Conservation (phyloP, 768 basidiomycete species). For the Candolleomyces eurysporus region DNA sequence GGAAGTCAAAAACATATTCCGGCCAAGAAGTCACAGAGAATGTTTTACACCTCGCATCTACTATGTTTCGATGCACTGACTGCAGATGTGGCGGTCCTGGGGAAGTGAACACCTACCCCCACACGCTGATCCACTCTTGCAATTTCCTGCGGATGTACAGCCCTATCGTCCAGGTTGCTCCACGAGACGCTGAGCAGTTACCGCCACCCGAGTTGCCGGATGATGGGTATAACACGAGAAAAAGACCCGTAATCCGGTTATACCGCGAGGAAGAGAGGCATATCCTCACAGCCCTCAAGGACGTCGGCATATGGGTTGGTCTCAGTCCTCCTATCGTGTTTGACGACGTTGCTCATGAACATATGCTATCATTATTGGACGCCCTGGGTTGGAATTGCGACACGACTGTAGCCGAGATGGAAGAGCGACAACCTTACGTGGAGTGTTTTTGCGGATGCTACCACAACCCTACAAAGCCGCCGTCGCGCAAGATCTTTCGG, state of each 20-base stretch:
- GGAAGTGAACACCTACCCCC: neutral
- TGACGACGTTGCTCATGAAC: neutral
- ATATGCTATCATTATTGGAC: neutral
- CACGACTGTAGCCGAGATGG: neutral
- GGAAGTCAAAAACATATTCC: neutral
- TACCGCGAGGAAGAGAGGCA: neutral
- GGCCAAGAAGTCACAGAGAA: neutral
- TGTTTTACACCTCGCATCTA: neutral
- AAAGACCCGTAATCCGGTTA: neutral
- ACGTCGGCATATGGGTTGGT: neutral
- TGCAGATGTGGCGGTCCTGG: neutral
- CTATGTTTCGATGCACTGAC: neutral
- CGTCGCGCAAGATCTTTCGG: too few species aligned
- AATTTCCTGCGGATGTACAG: neutral
- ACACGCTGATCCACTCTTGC: neutral
- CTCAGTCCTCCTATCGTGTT: neutral
- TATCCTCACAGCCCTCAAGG: neutral
- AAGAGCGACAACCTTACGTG: neutral
- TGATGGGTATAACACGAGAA: too few species aligned
- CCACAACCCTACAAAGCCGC: neutral
- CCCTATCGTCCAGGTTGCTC: neutral
- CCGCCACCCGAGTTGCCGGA: neutral
- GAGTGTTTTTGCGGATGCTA: neutral
- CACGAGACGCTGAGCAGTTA: neutral
- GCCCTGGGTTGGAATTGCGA: neutral